phyloP scores from a whole-genome alignment of 257 asterid genomes.

The Scutellaria galericulata region DNA sequence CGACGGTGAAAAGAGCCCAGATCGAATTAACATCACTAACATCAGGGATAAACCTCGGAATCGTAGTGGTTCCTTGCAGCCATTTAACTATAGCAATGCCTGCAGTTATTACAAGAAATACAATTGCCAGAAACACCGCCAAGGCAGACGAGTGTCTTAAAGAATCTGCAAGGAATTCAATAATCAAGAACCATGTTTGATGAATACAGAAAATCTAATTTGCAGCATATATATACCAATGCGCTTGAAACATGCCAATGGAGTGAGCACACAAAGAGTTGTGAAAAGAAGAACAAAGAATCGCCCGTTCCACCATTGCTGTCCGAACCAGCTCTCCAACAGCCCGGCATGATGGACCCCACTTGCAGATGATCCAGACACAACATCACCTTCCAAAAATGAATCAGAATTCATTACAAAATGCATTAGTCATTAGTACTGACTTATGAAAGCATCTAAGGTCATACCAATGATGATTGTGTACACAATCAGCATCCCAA shows the following conservation, averaged over 20 bases:
- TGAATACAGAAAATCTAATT: neutral
- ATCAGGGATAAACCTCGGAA: constrained; percentile 54
- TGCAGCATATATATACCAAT: constrained; percentile 40
- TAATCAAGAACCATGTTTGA: neutral
- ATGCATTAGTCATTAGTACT: neutral
- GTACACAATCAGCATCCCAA: constrained; percentile 62
- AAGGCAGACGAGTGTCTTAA: constrained; percentile 59
- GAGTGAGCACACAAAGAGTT: constrained; percentile 53
- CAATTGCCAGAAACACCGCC: constrained; percentile 55
- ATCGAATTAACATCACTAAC: constrained; percentile 48
- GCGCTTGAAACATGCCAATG: constrained; percentile 52
- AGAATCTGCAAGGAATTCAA: constrained; percentile 52
- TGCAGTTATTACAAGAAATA: constrained; percentile 53
- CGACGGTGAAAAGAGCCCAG: constrained; percentile 66
- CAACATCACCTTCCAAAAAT: constrained; percentile 57
- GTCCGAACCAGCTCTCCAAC: constrained; percentile 68
- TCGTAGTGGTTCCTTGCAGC: constrained; percentile 40
- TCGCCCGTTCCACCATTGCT: constrained; percentile 64
- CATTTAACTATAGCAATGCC: constrained; percentile 46
- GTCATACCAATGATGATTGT: constrained; percentile 64
- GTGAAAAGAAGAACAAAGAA: constrained; percentile 48
- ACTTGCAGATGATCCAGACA: constrained; percentile 57
- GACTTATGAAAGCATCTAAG: neutral
- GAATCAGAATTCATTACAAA: neutral
- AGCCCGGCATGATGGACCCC: constrained; percentile 61